Evolutionary conservation across 192 early-diverging fungal species (phyloP).

Genomic region (Umbelopsis vinacea): DNA sequence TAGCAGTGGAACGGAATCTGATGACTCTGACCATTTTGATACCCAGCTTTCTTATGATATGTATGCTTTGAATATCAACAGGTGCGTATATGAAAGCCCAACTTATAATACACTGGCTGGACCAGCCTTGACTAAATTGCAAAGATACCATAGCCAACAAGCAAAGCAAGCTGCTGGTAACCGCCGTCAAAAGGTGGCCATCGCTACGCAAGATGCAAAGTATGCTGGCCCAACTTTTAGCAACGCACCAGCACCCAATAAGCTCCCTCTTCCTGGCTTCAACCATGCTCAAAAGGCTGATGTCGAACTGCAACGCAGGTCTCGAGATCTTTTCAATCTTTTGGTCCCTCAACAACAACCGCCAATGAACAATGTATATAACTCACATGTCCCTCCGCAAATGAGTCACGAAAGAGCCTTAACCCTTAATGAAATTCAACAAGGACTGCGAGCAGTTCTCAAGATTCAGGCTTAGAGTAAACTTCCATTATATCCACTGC

Average conservation of each 20-base stretch:
- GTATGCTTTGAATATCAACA: slow-evolving; percentile 6
- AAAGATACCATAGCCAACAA: background rate
- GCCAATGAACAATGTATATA: slow-evolving; percentile 21
- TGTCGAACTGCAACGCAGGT: slow-evolving; percentile 12
- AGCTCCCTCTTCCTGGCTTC: slow-evolving; percentile 14
- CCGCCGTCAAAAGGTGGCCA: background rate
- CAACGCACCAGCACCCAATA: slow-evolving; percentile 2
- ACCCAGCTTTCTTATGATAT: slow-evolving; percentile 4
- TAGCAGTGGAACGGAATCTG: slow-evolving; percentile 13
- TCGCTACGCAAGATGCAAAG: slow-evolving; percentile 2
- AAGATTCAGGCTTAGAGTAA: slow-evolving; percentile 1
- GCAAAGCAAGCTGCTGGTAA: background rate
- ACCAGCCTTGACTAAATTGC: background rate
- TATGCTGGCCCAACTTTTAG: slow-evolving; percentile 21
- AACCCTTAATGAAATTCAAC: slow-evolving; percentile 2
- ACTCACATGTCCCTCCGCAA: background rate
- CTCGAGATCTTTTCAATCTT: slow-evolving; percentile 13
- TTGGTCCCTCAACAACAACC: background rate
- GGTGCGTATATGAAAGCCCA: background rate
- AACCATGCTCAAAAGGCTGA: background rate
- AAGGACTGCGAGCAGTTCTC: slow-evolving; percentile 16
- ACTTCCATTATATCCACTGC: background rate
- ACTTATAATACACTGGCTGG: background rate
- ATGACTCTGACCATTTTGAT: slow-evolving; percentile 22
- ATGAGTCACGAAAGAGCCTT: background rate